A percentile compares a stretch with the other conserved stretches of the same genome.
phyloP scores from a whole-genome alignment of 2,329 filamentous ascomycete genomes.

The Juglanconis juglandina region DNA sequence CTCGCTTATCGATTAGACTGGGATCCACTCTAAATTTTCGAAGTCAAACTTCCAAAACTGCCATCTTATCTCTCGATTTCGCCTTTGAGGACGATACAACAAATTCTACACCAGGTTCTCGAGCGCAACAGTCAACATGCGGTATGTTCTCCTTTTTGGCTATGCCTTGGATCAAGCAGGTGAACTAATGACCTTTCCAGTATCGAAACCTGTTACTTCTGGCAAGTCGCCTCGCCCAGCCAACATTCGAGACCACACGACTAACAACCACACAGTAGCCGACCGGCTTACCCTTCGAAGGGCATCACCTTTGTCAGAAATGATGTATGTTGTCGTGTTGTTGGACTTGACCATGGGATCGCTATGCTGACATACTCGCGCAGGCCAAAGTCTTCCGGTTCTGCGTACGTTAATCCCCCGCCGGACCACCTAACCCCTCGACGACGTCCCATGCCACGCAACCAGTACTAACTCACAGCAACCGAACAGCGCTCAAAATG shows the following conservation, averaged over 20 bases:
- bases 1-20: constrained; percentile 1
- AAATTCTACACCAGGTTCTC: constrained; percentile 1
- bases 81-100: background rate
- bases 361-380: background rate
- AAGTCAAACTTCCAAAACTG: background rate
- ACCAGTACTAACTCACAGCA: background rate
- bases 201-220: constrained; percentile 68
- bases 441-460: background rate
- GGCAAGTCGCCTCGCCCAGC: constrained; percentile 35
- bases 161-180: background rate
- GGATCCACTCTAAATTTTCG: constrained; percentile 10
- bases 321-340: constrained; percentile 38
- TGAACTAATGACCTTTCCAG: constrained; percentile 24
- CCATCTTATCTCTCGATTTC: background rate
- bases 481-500: constrained; percentile 53
- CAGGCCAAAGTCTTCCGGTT: constrained; percentile 58
- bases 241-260: background rate
- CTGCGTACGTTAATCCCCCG: constrained; percentile 37
- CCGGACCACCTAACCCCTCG: background rate
- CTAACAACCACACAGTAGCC: constrained; percentile 29
- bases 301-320: constrained; percentile 66
- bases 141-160: constrained; percentile 22
- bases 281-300: constrained; percentile 63
- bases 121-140: constrained; percentile 24
- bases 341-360: background rate